Conservation (phyloP, 176 grass and related monocot genomes). For the Carex scoparia region DNA sequence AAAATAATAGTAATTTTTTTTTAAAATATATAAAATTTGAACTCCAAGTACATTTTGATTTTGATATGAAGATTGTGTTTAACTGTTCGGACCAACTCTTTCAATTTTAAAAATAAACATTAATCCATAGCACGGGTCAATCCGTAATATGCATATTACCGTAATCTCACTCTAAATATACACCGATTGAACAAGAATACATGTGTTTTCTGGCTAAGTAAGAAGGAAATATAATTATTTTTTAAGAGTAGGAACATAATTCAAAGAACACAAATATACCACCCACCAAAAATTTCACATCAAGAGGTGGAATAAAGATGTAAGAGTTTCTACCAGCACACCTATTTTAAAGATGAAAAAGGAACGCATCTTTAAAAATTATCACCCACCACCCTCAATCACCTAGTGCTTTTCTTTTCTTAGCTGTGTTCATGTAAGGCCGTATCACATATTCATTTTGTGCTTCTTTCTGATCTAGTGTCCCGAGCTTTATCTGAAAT, state of each 20-base stretch:
- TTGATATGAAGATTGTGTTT: too few species aligned
- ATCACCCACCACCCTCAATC: conserved; percentile 25
- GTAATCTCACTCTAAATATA: not conserved
- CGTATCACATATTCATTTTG: conserved; percentile 54
- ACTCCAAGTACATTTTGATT: too few species aligned
- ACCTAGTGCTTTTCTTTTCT: conserved; percentile 68
- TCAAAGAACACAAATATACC: not conserved
- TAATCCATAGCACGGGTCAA: too few species aligned
- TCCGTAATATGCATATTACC: too few species aligned
- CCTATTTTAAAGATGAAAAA: not conserved
- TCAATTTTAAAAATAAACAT: too few species aligned
- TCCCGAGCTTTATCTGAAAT: conserved; percentile 56
- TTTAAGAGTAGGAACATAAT: not conserved
- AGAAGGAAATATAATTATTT: not conserved
- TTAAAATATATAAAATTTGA: too few species aligned
- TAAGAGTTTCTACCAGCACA: not conserved
- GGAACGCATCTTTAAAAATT: not conserved
- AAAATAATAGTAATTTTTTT: too few species aligned
- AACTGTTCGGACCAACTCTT: too few species aligned
- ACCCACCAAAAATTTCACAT: conserved; percentile 1
- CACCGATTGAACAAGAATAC: not conserved
- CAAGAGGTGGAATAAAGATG: not conserved
- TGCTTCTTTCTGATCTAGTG: conserved; percentile 71
- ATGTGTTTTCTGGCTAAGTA: not conserved
- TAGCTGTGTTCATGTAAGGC: conserved; percentile 73